These are phyloP conservation scores for Malus hybrid DNA, from an alignment of 331 rosid species.

Conservation along the genomic window DNA sequence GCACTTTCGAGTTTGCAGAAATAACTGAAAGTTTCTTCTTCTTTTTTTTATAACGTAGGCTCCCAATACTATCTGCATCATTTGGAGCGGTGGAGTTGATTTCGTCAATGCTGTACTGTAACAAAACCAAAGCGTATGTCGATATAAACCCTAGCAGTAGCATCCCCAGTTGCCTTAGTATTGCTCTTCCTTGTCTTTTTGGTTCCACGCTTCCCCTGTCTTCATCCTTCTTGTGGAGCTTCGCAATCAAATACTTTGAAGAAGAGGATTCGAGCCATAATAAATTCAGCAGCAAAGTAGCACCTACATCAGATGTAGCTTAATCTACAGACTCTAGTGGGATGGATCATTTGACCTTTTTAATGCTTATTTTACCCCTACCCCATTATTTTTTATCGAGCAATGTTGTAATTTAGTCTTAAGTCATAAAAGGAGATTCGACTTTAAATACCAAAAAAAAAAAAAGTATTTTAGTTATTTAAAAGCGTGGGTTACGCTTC, in stretches of 20 bases:
- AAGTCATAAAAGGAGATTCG: no score
- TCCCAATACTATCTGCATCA: neutral
- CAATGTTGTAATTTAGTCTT: no score
- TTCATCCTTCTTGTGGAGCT: neutral
- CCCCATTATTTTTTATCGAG: no score
- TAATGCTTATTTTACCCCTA: no score
- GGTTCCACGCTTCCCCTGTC: neutral
- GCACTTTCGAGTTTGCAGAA: neutral
- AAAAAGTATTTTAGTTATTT: no score
- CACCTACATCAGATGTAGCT: neutral
- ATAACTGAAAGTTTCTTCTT: neutral
- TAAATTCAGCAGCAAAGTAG: neutral
- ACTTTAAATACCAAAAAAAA: no score
- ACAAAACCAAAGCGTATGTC: neutral
- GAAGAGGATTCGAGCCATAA: neutral
- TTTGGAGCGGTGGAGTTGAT: neutral
- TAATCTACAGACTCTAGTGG: no score
- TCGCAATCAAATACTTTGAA: neutral
- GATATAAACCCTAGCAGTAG: neutral
- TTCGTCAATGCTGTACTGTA: neutral
- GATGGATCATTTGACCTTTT: no score
- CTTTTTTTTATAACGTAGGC: neutral
- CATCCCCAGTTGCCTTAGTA: neutral
- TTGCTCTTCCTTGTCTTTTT: neutral
- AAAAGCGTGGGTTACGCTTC: no score